Evolutionary conservation across 495 filamentous ascomycete species (phyloP).

Genomic region (Usnea hakonensis): DNA sequence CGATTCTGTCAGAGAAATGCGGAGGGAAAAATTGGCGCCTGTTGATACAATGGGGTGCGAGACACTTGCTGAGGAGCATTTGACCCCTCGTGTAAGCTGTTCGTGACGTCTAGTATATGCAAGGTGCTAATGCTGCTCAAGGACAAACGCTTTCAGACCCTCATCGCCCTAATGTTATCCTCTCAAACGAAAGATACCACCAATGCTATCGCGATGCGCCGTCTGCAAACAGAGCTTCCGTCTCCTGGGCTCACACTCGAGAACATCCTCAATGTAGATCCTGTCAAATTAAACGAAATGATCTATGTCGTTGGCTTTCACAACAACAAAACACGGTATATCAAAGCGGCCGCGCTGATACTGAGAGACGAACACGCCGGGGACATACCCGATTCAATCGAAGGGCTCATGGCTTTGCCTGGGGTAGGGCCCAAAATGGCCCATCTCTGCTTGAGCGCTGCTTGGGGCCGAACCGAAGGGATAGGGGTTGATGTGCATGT

Average conservation of each 20-base stretch:
- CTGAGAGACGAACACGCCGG: constrained; percentile 57
- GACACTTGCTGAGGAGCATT: constrained; percentile 51
- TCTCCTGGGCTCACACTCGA: constrained; percentile 57
- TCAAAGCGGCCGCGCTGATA: constrained; percentile 69
- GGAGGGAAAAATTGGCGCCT: constrained; percentile 66
- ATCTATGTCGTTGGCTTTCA: constrained; percentile 88
- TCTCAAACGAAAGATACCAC: constrained; percentile 95
- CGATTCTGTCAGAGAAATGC: constrained; percentile 67
- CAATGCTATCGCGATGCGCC: constrained; percentile 75
- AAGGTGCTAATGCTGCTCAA: constrained; percentile 19
- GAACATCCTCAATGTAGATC: constrained; percentile 67
- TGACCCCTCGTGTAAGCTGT: constrained; percentile 35
- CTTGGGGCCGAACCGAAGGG: constrained; percentile 54
- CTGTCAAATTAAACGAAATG: constrained; percentile 63
- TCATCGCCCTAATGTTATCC: constrained; percentile 91
- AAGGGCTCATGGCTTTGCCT: constrained; percentile 70
- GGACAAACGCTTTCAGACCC: constrained; percentile 81
- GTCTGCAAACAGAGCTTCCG: constrained; percentile 67
- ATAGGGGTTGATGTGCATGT: constrained; percentile 65
- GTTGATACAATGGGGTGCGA: constrained; percentile 99
- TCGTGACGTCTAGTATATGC: neutral
- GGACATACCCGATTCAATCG: constrained; percentile 79
- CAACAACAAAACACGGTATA: constrained; percentile 90
- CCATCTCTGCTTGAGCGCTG: constrained; percentile 74
- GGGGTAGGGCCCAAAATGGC: constrained; percentile 98